Conservation (phyloP, 176 grass and related monocot genomes). For the Zoysia japonica region DNA sequence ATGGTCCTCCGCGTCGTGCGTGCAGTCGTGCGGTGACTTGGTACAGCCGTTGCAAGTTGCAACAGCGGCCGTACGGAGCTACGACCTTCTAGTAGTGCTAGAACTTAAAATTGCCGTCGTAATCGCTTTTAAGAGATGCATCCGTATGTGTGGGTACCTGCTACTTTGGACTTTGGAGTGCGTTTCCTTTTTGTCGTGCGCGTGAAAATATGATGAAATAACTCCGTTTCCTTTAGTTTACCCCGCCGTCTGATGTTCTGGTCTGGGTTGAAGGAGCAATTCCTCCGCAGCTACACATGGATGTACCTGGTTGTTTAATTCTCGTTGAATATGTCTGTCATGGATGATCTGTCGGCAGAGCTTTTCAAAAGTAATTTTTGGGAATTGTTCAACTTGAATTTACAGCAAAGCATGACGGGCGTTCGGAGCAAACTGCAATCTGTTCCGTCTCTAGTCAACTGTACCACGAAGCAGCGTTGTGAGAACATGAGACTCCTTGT, state of each 20-base stretch:
- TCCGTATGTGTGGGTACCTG: neutral
- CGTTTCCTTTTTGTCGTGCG: neutral
- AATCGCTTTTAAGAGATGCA: neutral
- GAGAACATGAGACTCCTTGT: constrained; percentile 2
- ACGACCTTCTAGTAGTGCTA: neutral
- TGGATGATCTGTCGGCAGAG: neutral
- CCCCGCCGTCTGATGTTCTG: neutral
- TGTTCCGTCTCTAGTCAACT: constrained; percentile 39
- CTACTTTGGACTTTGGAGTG: constrained; percentile 5
- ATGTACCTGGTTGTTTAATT: neutral
- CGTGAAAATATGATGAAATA: constrained; percentile 13
- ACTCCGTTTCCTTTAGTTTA: neutral
- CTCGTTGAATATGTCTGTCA: neutral
- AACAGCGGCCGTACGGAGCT: neutral
- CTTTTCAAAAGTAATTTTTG: neutral
- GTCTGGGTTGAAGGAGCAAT: neutral
- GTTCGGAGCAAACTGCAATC: neutral
- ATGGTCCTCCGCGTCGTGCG: neutral
- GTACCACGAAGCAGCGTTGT: neutral
- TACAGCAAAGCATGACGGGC: constrained; percentile 9
- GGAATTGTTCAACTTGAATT: neutral
- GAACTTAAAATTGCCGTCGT: neutral
- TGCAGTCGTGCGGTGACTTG: neutral
- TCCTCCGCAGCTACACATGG: neutral
- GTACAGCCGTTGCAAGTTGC: neutral